These are phyloP conservation scores for Ceratocystiopsis sp. DNA, from an alignment of 2,329 filamentous ascomycete species.

Conservation along the genomic window DNA sequence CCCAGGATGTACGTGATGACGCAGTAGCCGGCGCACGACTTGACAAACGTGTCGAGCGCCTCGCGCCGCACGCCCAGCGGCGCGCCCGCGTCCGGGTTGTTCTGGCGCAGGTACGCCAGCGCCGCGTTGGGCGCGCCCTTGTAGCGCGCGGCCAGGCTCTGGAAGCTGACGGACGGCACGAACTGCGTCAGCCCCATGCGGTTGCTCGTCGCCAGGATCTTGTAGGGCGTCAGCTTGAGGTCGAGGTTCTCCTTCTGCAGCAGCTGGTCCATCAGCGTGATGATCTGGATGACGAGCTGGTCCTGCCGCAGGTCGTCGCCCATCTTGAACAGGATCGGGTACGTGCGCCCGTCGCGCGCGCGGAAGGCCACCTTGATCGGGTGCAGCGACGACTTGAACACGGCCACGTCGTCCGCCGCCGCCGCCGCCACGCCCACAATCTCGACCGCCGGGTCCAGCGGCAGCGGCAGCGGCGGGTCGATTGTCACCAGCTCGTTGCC, in stretches of 20 bases:
- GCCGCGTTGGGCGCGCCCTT: slow-evolving; percentile 45
- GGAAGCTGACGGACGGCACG: slow-evolving; percentile 70
- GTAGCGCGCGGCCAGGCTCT: slow-evolving; percentile 69
- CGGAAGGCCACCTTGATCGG: slow-evolving; percentile 86
- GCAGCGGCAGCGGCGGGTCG: slow-evolving; percentile 72
- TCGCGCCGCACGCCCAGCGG: slow-evolving; percentile 80
- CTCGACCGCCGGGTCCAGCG: slow-evolving; percentile 68
- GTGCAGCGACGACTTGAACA: slow-evolving; percentile 90
- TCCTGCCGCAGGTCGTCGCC: slow-evolving; percentile 94
- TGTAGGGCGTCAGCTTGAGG: slow-evolving; percentile 86
- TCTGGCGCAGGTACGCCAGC: slow-evolving; percentile 68
- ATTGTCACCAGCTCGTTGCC: slow-evolving; percentile 77
- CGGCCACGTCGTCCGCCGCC: slow-evolving; percentile 52
- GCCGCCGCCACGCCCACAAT: slow-evolving; percentile 51
- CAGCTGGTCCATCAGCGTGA: slow-evolving; percentile 92
- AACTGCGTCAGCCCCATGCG: slow-evolving; percentile 87
- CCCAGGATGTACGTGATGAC: slow-evolving; percentile 97
- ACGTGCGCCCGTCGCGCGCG: slow-evolving; percentile 57
- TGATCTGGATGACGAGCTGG: slow-evolving; percentile 91
- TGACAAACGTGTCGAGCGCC: slow-evolving; percentile 86
- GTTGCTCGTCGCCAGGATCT: slow-evolving; percentile 83
- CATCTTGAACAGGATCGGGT: slow-evolving; percentile 92
- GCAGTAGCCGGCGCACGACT: slow-evolving; percentile 92
- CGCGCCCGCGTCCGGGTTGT: slow-evolving; percentile 73
- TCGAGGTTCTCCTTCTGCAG: slow-evolving; percentile 93